phyloP scores from a whole-genome alignment of 2,329 filamentous ascomycete species.

The Helotiales sp. region DNA sequence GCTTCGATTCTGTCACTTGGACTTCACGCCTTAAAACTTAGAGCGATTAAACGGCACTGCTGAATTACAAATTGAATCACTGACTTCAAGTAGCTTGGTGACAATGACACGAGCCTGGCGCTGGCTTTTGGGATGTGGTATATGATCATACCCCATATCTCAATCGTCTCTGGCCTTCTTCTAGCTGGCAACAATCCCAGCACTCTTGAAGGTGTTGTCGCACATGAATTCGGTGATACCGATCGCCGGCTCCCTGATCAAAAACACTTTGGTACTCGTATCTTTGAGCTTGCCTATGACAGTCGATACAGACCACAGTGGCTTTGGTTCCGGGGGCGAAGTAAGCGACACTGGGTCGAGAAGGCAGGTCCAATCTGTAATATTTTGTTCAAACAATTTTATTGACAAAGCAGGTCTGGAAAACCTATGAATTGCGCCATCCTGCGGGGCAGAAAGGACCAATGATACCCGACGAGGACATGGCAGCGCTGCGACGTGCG shows the following conservation, averaged over 20 bases:
- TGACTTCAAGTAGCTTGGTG: constrained; percentile 9
- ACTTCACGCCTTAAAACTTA: no score
- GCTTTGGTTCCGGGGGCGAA: constrained; percentile 20
- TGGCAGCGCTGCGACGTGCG: constrained; percentile 21
- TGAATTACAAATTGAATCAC: background rate
- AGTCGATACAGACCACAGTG: constrained; percentile 14
- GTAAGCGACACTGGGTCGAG: constrained; percentile 16
- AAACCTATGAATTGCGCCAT: constrained; percentile 21
- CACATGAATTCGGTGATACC: constrained; percentile 27
- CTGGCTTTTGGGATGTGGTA: constrained; percentile 24
- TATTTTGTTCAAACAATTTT: background rate
- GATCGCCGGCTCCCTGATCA: constrained; percentile 19
- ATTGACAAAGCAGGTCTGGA: constrained; percentile 26
- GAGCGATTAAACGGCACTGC: no score
- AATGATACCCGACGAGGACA: constrained; percentile 21
- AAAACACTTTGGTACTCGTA: constrained; percentile 7
- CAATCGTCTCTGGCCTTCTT: constrained; percentile 24
- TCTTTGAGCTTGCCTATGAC: constrained; percentile 15
- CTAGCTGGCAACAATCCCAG: constrained; percentile 28
- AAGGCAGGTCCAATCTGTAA: no score
- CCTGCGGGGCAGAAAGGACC: constrained; percentile 9
- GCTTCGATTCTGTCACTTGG: constrained; percentile 34
- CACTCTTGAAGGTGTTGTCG: constrained; percentile 29
- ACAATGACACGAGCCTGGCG: constrained; percentile 28
- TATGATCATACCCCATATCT: constrained; percentile 28